Evolutionary conservation across 1,284 basidiomycete genomes (phyloP), one percentile per base, ranked within the genome.

Genomic region (Hortiboletus rubellus): DNA sequence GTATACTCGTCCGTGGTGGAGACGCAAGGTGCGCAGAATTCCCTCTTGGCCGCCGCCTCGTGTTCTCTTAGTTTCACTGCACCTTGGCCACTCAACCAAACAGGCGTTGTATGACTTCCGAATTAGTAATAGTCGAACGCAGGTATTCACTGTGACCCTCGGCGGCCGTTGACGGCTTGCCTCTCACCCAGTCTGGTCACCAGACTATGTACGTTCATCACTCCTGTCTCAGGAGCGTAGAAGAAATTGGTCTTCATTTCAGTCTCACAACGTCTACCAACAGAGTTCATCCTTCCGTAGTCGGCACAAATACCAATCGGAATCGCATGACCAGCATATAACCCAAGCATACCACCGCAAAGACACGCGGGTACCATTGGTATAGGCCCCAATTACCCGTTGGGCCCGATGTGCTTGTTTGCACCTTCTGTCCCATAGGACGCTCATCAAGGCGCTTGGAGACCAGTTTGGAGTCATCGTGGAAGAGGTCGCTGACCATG

Each of bases 381-480:
- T 18, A 44, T 68, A 2, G 65, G 69, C 3, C 69, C 67, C 6
- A 58, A 67, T n/a, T 69, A 64, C 37, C 50, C 45, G 7, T 8
- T 45, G 8, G 59, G 57, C 40, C 45, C 48, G 17, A n/a, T 37
- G 14, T 7, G 6, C 4, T n/a, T 15, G 6, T 12, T 4, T 22
- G 9, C 3, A 22, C 30, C 8, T 27, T 42, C 36, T 53, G 34
- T 54, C 22, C 9, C 18, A 6, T 8, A 6, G n/a, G 45, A 60
- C 15, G 40, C 51, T 47, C 54, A 44, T 47, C 43, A 12, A 57
- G 83, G 72, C 6, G 73, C 61, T 81, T 1, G 68, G 66, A 9
- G 82, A 85, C 40, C 83, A 79, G 63, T 42, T 84, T 1, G 62
- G 60, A 6, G 82, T 83, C 0, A n/a, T 80, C 15, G 78, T 77